A percentile compares a stretch with the other conserved stretches of the same genome.
phyloP scores from a whole-genome alignment of 2,329 filamentous ascomycete species.

The Pseudogymnoascus sp. region DNA sequence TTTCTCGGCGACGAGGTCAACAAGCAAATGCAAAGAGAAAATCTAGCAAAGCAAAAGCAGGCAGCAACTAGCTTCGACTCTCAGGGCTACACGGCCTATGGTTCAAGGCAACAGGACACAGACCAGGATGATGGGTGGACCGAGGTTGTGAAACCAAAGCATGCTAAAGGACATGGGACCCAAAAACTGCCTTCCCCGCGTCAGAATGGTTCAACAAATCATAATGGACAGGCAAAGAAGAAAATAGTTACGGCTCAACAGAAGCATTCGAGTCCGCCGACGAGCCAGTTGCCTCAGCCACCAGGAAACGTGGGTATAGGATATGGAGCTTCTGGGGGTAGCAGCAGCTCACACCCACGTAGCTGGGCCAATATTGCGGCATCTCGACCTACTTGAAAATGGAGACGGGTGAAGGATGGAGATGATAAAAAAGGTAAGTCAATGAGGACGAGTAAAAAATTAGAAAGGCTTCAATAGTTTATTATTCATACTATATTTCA shows the following conservation, averaged over 20 bases:
- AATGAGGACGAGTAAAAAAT: neutral
- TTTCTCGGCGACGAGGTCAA: neutral
- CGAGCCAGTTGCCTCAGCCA: neutral
- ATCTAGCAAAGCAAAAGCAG: neutral
- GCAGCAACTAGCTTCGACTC: neutral
- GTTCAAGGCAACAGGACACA: neutral
- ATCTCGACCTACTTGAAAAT: neutral
- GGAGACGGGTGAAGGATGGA: neutral
- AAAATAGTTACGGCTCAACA: neutral
- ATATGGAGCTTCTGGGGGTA: neutral
- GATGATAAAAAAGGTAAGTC: neutral
- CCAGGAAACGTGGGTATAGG: neutral
- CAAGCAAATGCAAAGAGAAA: neutral
- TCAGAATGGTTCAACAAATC: neutral
- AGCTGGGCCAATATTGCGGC: constrained; percentile 4
- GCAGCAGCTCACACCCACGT: neutral
- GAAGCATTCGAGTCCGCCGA: neutral
- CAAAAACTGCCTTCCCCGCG: neutral
- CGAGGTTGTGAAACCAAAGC: neutral
- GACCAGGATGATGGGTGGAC: neutral
- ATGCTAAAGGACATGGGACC: neutral
- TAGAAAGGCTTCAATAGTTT: neutral
- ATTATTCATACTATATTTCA: neutral
- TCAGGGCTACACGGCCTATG: neutral
- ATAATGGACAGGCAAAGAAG: neutral